These are phyloP conservation scores for Coprinellus micaceus DNA, from an alignment of 768 basidiomycete species.

Conservation along the genomic window DNA sequence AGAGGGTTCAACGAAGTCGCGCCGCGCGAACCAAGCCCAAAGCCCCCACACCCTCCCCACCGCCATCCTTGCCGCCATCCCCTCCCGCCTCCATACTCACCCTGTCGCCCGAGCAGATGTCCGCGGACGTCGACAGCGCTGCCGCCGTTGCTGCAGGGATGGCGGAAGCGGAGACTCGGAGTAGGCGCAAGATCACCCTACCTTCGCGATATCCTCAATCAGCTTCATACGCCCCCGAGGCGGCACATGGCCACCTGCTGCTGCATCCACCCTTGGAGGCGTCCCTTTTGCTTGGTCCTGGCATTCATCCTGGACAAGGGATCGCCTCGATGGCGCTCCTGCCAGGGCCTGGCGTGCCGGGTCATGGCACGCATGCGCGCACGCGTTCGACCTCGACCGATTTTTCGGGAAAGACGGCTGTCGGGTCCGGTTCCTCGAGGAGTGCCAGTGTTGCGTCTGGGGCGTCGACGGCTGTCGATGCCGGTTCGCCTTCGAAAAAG, in stretches of 20 bases:
- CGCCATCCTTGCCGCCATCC: background rate
- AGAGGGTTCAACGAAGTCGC: background rate
- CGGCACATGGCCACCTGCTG: too few relatives aligned
- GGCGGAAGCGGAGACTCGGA: background rate
- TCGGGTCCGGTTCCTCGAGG: background rate
- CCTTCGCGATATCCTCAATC: slow-evolving; percentile 8
- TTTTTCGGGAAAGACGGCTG: slow-evolving; percentile 3
- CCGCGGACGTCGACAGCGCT: slow-evolving; percentile 5
- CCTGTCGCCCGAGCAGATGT: slow-evolving; percentile 1
- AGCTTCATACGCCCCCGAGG: background rate
- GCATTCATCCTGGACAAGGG: background rate
- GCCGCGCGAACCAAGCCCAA: background rate
- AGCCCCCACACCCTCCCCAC: background rate
- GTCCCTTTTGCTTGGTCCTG: slow-evolving; percentile 4
- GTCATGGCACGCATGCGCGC: too few relatives aligned
- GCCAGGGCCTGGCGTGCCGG: background rate
- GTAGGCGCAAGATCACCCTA: slow-evolving; percentile 8
- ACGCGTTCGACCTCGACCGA: slow-evolving; percentile 10
- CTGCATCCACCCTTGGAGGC: background rate
- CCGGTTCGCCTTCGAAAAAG: slow-evolving; percentile 1
- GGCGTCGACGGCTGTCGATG: background rate
- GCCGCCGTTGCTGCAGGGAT: too few relatives aligned
- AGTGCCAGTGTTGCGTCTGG: slow-evolving; percentile 8
- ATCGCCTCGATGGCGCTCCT: background rate
- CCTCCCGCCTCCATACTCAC: background rate